Conservation (phyloP, 192 early-diverging fungal genomes). For the Phlyctochytrium planicorne region DNA sequence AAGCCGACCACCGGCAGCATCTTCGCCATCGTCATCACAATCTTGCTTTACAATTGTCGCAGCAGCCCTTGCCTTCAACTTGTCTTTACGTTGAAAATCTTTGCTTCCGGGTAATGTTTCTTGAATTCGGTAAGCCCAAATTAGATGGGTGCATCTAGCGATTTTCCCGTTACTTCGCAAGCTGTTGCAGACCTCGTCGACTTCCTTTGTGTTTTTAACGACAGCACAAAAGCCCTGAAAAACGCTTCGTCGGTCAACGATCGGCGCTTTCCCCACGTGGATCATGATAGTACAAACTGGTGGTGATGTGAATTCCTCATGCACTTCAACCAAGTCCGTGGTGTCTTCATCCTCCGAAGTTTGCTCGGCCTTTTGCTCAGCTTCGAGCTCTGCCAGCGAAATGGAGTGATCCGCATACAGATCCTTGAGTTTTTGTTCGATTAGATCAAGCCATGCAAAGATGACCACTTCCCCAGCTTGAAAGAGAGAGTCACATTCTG, state of each 20-base stretch:
- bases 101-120: neutral
- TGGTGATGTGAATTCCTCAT: neutral
- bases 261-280: neutral
- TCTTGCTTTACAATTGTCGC: neutral
- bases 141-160: neutral
- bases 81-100: neutral
- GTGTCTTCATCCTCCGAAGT: neutral
- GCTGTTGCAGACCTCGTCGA: neutral
- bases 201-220: neutral
- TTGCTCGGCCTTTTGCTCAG: neutral
- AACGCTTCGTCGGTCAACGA: neutral
- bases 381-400: neutral
- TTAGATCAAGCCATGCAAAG: neutral
- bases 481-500: too few species aligned
- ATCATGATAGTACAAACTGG: neutral
- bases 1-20: constrained; percentile 80
- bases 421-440: neutral
- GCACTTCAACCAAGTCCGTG: neutral
- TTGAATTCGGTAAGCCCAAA: neutral
- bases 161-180: neutral
- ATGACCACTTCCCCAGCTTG: neutral
- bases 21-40: constrained; percentile 93
- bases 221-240: neutral
- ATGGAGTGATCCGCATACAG: neutral
- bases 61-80: neutral